Evolutionary conservation across 2,329 filamentous ascomycete genomes (phyloP).

Genomic region (Fusarium sp.): DNA sequence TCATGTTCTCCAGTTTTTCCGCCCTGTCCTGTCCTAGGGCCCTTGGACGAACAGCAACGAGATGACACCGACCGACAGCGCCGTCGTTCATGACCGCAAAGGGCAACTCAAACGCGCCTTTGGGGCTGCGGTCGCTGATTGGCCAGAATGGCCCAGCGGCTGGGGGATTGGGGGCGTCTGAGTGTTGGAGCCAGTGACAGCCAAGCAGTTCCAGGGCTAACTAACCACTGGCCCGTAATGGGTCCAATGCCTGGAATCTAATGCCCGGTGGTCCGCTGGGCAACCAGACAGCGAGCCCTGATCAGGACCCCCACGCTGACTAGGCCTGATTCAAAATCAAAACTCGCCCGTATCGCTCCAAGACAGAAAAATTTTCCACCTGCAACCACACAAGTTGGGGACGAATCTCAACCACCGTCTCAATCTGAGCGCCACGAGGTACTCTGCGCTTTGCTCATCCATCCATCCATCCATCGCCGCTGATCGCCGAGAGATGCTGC

Average conservation of each 20-base stretch:
- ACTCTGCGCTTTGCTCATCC: background rate
- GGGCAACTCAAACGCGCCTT: conserved; percentile 21
- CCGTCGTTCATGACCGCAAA: conserved; percentile 19
- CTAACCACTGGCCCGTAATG: background rate
- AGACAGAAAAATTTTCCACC: conserved; percentile 23
- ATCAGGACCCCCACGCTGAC: conserved; percentile 43
- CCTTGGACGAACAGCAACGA: background rate
- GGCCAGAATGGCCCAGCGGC: background rate
- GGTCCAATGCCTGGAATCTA: background rate
- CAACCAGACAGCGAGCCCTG: conserved; percentile 7
- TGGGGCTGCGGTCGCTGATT: conserved; percentile 11
- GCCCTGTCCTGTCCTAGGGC: background rate
- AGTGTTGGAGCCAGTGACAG: conserved; percentile 6
- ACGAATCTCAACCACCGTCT: conserved; percentile 19
- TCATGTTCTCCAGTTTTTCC: conserved; percentile 28
- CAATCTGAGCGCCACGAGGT: conserved; percentile 31
- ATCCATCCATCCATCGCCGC: conserved; percentile 17
- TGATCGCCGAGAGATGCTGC: conserved; percentile 34
- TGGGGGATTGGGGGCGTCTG: conserved; percentile 24
- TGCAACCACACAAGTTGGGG: conserved; percentile 40
- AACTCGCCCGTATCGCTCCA: conserved; percentile 38
- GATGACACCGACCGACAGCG: conserved; percentile 10
- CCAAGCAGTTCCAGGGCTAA: background rate
- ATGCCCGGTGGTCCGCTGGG: conserved; percentile 4
- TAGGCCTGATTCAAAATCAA: conserved; percentile 43